These are phyloP conservation scores for Eurotiales sp. DNA, from an alignment of 2,329 filamentous ascomycete genomes.

Conservation along the genomic window DNA sequence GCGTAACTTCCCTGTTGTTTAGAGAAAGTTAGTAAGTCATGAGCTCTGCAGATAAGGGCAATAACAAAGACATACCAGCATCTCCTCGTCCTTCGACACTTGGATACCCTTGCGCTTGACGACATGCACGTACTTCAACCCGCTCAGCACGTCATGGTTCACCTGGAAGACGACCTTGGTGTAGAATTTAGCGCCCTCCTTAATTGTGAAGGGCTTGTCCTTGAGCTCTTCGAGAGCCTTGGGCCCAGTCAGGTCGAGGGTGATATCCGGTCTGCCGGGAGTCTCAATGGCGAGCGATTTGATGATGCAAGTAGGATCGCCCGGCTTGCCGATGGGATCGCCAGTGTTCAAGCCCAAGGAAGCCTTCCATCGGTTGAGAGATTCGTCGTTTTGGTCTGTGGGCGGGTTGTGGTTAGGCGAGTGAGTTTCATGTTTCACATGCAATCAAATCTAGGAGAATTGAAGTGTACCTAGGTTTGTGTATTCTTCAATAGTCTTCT, in stretches of 20 bases:
- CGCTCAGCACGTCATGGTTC: conserved; percentile 92
- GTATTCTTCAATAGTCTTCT: conserved; percentile 96
- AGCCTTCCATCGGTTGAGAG: conserved; percentile 94
- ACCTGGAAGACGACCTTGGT: conserved; percentile 95
- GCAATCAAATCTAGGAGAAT: not conserved
- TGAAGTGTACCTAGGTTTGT: conserved; percentile 72
- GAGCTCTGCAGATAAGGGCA: not conserved
- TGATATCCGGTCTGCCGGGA: conserved; percentile 75
- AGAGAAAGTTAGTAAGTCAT: not conserved
- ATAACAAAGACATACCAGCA: conserved; percentile 68
- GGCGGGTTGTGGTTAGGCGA: not conserved
- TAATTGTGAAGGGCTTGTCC: conserved; percentile 93
- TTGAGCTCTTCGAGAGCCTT: conserved; percentile 75
- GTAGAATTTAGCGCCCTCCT: conserved; percentile 88
- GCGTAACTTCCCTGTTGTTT: conserved; percentile 74
- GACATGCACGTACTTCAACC: conserved; percentile 74
- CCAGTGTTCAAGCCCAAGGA: conserved; percentile 80
- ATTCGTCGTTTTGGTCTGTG: conserved; percentile 73
- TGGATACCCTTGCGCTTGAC: conserved; percentile 55
- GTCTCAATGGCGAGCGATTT: conserved; percentile 84
- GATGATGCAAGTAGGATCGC: conserved; percentile 89
- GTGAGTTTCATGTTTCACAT: not conserved
- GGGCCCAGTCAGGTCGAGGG: conserved; percentile 75
- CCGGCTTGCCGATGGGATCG: conserved; percentile 68
- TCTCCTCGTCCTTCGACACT: conserved; percentile 91